phyloP scores from a whole-genome alignment of 441 rosid species.

The Hypseocharis bilobata region DNA sequence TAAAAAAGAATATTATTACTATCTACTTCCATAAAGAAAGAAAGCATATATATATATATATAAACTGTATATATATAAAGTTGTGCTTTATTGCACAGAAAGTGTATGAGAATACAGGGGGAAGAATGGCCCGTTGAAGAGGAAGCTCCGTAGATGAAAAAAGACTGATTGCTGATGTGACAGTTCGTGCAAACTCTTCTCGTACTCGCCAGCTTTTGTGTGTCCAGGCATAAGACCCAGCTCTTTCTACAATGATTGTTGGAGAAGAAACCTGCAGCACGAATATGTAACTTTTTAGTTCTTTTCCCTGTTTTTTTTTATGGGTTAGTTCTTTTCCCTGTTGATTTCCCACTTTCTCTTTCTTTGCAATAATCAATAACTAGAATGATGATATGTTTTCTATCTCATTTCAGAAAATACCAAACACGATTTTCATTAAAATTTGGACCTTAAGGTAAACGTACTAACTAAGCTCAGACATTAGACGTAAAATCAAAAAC shows the following conservation, averaged over 20 bases:
- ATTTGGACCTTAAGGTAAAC: no score
- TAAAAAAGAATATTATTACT: neutral
- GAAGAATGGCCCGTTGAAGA: conserved; percentile 89
- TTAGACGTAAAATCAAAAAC: neutral
- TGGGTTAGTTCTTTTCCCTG: no score
- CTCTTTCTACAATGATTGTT: conserved; percentile 91
- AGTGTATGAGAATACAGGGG: conserved; percentile 49
- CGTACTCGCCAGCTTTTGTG: conserved; percentile 91
- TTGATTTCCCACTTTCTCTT: no score
- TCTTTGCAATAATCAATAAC: no score
- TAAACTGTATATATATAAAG: neutral
- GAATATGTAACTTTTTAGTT: conserved; percentile 1
- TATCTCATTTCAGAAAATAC: no score
- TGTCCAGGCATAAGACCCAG: conserved; percentile 91
- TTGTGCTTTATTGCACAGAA: conserved; percentile 2
- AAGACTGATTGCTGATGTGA: conserved; percentile 84
- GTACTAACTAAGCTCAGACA: no score
- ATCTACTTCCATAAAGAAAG: neutral
- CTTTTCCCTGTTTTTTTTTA: neutral
- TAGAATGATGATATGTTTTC: no score
- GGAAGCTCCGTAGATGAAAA: conserved; percentile 96
- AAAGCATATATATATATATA: no score
- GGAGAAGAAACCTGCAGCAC: conserved; percentile 83
- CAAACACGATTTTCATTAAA: no score
- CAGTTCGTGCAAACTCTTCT: conserved; percentile 93